These are phyloP conservation scores for Tulasnella sp. DNA, from an alignment of 768 basidiomycete species.

Conservation along the genomic window DNA sequence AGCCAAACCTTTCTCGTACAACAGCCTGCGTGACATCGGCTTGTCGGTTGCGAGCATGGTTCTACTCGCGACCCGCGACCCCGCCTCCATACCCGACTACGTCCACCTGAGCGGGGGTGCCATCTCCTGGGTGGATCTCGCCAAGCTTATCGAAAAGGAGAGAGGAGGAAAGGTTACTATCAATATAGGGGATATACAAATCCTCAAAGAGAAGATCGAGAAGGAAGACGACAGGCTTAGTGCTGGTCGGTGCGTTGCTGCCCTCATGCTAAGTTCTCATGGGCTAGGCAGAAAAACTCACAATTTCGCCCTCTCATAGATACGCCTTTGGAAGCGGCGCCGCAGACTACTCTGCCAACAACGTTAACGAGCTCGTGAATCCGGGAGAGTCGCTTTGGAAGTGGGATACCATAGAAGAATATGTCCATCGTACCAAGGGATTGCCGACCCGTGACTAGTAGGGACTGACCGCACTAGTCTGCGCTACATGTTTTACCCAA, in stretches of 20 bases:
- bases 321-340: slow-evolving; percentile 2
- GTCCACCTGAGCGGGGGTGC: slow-evolving; percentile 3
- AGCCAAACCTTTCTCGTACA: neutral
- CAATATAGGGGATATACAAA: no score
- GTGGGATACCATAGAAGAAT: slow-evolving; percentile 3
- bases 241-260: neutral
- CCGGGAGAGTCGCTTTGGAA: slow-evolving; percentile 28
- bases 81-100: slow-evolving; percentile 12
- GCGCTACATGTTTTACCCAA: neutral
- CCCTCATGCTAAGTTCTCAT: neutral
- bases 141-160: neutral
- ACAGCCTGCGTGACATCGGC: neutral
- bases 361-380: slow-evolving; percentile 30
- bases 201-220: neutral
- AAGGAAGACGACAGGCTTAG: neutral
- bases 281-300: neutral
- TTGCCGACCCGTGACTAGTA: neutral
- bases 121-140: neutral
- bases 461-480: neutral
- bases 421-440: neutral
- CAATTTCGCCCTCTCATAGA: neutral
- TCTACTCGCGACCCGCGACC: slow-evolving; percentile 4
- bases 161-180: neutral
- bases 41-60: no score
- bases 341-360: slow-evolving; percentile 18